Conservation (phyloP, 352 stramenopile species). For the Globisporangium splendens region DNA sequence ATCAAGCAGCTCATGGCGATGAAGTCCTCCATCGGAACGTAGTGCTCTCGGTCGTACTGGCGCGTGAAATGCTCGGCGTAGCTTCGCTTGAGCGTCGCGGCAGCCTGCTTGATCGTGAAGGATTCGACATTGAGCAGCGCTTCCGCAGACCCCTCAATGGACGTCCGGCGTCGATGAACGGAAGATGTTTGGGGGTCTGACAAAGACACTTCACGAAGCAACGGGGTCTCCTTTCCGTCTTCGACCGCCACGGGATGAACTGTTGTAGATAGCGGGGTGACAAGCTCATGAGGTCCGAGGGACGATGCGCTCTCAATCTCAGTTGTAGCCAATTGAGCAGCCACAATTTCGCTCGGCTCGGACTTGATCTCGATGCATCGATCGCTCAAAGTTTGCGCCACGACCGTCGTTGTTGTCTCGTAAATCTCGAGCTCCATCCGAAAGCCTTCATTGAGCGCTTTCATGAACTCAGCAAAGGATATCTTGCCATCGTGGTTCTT, state of each 20-base stretch:
- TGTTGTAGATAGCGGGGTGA: not conserved
- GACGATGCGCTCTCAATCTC: not conserved
- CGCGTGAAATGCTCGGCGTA: slow-evolving; percentile 45
- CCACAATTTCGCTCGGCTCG: not conserved
- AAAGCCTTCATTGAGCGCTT: slow-evolving; percentile 69
- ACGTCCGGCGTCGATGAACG: slow-evolving; percentile 2
- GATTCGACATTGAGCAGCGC: slow-evolving; percentile 40
- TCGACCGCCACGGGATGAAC: not conserved
- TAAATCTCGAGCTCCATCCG: slow-evolving; percentile 71
- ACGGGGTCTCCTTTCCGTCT: not conserved
- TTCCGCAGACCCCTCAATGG: slow-evolving; percentile 14
- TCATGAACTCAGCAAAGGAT: slow-evolving; percentile 73
- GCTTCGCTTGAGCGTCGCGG: slow-evolving; percentile 37
- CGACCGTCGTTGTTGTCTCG: slow-evolving; percentile 17
- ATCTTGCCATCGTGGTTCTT: slow-evolving; percentile 62
- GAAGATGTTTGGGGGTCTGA: not conserved
- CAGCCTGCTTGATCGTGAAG: slow-evolving; percentile 45
- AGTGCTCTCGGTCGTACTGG: slow-evolving; percentile 20
- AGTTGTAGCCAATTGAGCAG: not conserved
- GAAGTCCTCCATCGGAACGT: slow-evolving; percentile 52
- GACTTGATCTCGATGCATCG: not conserved
- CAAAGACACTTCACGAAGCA: not conserved
- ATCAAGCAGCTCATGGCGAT: slow-evolving; percentile 73
- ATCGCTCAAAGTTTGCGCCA: not conserved
- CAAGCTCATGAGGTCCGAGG: not conserved